A percentile compares a stretch with the other conserved stretches of the same genome.
Evolutionary conservation across 352 stramenopile genomes (phyloP).

Genomic region (Globisporangium parvum): DNA sequence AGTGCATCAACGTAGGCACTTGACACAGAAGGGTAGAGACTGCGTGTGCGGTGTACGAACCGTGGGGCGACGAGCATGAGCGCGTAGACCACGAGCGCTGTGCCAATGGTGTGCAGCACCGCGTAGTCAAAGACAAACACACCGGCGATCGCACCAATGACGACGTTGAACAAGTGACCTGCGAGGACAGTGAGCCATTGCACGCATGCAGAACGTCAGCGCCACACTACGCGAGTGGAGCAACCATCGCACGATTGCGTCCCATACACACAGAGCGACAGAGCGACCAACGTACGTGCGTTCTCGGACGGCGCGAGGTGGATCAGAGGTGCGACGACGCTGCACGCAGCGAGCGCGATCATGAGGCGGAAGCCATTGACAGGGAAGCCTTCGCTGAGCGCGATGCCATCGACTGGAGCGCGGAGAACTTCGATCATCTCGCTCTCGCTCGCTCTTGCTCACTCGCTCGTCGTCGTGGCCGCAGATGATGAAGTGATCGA

Average conservation of each 20-base stretch:
- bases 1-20: not conserved
- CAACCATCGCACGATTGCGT: not conserved
- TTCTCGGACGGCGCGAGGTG: constrained; percentile 51
- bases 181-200: not conserved
- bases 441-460: constrained; percentile 1
- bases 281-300: constrained; percentile 32
- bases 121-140: constrained; percentile 79
- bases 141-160: constrained; percentile 50
- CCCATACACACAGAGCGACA: no score
- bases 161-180: constrained; percentile 75
- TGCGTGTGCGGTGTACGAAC: constrained; percentile 15
- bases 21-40: no score
- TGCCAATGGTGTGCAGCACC: constrained; percentile 67
- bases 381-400: constrained; percentile 63
- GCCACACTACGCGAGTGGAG: not conserved
- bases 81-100: constrained; percentile 51
- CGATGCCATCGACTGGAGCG: constrained; percentile 58
- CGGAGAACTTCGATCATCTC: constrained; percentile 51
- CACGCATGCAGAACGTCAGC: not conserved
- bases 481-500: not conserved
- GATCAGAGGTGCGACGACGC: constrained; percentile 58
- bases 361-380: constrained; percentile 76
- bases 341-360: constrained; percentile 59
- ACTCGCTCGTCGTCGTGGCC: not conserved
- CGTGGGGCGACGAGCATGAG: constrained; percentile 60